Percentiles rank a stretch among this genome's conserved stretches.
Conservation (phyloP, 1,284 basidiomycete species). For the Malassezia cuniculi region DNA sequence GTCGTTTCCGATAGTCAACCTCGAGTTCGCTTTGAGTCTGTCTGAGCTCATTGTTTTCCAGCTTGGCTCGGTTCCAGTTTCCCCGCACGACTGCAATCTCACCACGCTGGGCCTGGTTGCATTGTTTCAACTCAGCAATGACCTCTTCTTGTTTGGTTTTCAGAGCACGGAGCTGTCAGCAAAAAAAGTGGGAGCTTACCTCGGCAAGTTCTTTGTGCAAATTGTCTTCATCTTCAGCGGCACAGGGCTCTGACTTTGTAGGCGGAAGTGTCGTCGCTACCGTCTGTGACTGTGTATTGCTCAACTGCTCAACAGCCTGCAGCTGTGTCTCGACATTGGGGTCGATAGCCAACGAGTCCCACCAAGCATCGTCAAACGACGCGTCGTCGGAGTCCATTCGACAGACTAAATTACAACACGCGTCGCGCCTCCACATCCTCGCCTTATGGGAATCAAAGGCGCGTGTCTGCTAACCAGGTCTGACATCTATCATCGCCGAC, state of each 20-base stretch:
- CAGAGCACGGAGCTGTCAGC: constrained; percentile 12
- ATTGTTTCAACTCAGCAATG: constrained; percentile 18
- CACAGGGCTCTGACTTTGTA: neutral
- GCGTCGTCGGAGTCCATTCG: neutral
- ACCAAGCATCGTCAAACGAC: constrained; percentile 12
- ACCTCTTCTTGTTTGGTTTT: constrained; percentile 22
- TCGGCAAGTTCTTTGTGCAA: neutral
- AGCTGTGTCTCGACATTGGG: constrained; percentile 9
- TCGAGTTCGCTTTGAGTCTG: constrained; percentile 22
- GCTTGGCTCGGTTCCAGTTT: constrained; percentile 24
- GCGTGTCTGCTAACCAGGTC: constrained; percentile 49
- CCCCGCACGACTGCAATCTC: constrained; percentile 29
- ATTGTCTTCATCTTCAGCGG: neutral
- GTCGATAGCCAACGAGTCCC: constrained; percentile 12
- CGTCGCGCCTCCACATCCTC: constrained; percentile 1
- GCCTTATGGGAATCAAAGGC: constrained; percentile 16
- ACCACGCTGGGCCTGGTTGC: constrained; percentile 24
- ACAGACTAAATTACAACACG: neutral
- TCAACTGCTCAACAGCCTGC: constrained; percentile 7
- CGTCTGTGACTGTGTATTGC: neutral
- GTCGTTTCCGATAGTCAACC: constrained; percentile 17
- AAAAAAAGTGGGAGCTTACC: no score
- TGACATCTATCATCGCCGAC: constrained; percentile 71
- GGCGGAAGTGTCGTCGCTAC: neutral
- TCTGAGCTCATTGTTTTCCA: constrained; percentile 21